Conservation (phyloP, 1,139 yeast species). For the Saccharomyces hybrid region DNA sequence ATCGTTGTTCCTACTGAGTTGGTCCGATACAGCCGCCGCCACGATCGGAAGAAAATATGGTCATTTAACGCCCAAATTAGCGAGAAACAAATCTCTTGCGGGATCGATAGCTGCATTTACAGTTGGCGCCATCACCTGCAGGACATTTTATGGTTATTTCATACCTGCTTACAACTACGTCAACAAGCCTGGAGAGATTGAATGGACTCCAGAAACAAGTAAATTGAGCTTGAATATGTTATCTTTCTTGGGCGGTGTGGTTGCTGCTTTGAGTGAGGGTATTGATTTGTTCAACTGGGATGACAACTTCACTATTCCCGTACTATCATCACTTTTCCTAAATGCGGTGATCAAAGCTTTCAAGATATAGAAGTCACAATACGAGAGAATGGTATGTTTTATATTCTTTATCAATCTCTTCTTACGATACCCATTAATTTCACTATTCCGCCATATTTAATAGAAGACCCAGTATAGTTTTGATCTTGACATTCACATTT, state of each 20-base stretch:
- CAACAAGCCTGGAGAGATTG: slow-evolving; percentile 46
- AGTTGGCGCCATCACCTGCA: slow-evolving; percentile 61
- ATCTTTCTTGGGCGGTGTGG: slow-evolving; percentile 61
- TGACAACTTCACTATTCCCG: slow-evolving; percentile 92
- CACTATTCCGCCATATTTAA: no score
- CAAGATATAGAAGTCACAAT: slow-evolving; percentile 17
- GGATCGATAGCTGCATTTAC: slow-evolving; percentile 81
- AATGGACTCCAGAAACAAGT: slow-evolving; percentile 60
- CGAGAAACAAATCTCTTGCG: slow-evolving; percentile 71
- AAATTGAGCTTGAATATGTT: slow-evolving; percentile 43
- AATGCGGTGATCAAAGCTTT: slow-evolving; percentile 37
- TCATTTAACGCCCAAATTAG: slow-evolving; percentile 68
- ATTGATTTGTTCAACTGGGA: slow-evolving; percentile 68
- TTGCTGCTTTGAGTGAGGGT: slow-evolving; percentile 82
- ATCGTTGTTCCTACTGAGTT: slow-evolving; percentile 72
- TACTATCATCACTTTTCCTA: slow-evolving; percentile 61
- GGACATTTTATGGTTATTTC: slow-evolving; percentile 61
- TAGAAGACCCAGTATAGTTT: background rate
- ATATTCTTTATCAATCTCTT: background rate
- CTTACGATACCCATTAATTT: background rate
- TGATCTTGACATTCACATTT: background rate
- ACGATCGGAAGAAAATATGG: slow-evolving; percentile 85
- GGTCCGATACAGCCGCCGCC: slow-evolving; percentile 98
- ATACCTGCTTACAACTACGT: slow-evolving; percentile 50
- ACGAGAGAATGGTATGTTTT: background rate